Conservation (phyloP, 805 yeast species). For the Starmerella powellii region DNA sequence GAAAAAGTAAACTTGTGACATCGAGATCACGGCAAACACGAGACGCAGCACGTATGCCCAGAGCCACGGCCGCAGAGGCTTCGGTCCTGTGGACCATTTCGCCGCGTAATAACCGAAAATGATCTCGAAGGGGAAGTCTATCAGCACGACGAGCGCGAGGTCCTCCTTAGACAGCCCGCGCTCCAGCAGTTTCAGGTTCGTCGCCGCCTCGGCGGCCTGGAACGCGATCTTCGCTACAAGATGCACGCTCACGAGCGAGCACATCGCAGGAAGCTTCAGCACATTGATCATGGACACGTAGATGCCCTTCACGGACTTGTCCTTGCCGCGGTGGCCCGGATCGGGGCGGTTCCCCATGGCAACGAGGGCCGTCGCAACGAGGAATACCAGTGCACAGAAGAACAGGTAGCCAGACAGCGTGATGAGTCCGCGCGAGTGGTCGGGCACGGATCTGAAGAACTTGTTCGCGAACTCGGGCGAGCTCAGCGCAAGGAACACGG, state of each 20-base stretch:
- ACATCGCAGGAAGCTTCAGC: constrained; percentile 50
- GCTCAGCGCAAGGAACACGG: constrained; percentile 79
- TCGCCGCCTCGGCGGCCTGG: constrained; percentile 92
- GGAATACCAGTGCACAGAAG: constrained; percentile 64
- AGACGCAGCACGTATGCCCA: constrained; percentile 75
- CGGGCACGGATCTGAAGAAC: constrained; percentile 54
- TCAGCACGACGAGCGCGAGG: constrained; percentile 77
- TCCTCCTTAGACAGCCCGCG: constrained; percentile 90
- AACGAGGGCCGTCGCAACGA: constrained; percentile 53
- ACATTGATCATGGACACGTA: constrained; percentile 31
- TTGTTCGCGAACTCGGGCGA: constrained; percentile 88
- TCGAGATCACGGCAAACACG: constrained; percentile 63
- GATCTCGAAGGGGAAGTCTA: constrained; percentile 93
- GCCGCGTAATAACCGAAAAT: constrained; percentile 93
- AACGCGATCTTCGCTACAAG: constrained; percentile 79
- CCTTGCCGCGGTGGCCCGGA: constrained; percentile 27
- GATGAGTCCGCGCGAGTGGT: constrained; percentile 47
- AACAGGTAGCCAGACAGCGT: constrained; percentile 62
- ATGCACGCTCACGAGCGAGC: constrained; percentile 60
- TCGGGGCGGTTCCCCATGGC: constrained; percentile 57
- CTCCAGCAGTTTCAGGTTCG: constrained; percentile 80
- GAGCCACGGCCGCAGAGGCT: constrained; percentile 75
- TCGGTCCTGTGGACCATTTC: constrained; percentile 70
- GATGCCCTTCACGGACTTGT: constrained; percentile 24
- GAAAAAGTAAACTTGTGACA: constrained; percentile 55